phyloP scores from a whole-genome alignment of 805 yeast species.

The Cyberlindnera galapagoensis region DNA sequence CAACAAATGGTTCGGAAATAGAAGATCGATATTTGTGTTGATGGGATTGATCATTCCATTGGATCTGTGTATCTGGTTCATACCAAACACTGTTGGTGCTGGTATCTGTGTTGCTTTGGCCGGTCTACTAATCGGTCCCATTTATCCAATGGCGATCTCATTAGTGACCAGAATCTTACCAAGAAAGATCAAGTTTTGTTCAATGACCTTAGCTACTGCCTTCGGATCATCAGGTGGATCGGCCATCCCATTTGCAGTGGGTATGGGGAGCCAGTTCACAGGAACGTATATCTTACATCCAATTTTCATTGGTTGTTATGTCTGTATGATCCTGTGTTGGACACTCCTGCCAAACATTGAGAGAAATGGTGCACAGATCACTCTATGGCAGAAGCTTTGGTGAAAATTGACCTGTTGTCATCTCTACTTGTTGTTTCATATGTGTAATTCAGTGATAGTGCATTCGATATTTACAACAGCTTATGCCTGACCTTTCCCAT shows the following conservation, averaged over 20 bases:
- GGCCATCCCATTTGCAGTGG: constrained; percentile 45
- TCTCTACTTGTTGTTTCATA: constrained; percentile 2
- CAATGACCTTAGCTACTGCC: constrained; percentile 45
- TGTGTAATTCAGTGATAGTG: too few relatives aligned
- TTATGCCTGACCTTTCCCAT: too few relatives aligned
- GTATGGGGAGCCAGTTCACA: constrained; percentile 36
- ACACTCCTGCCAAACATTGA: constrained; percentile 38
- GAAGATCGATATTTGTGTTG: constrained; percentile 35
- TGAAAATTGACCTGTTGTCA: constrained; percentile 2
- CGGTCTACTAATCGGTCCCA: constrained; percentile 53
- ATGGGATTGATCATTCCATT: constrained; percentile 30
- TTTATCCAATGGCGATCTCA: constrained; percentile 43
- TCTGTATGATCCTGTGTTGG: constrained; percentile 33
- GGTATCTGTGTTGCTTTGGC: constrained; percentile 39
- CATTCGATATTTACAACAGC: too few relatives aligned
- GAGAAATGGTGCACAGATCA: constrained; percentile 17
- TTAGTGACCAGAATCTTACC: constrained; percentile 40
- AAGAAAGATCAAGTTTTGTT: constrained; percentile 41
- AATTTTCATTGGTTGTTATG: constrained; percentile 32
- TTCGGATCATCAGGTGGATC: constrained; percentile 55
- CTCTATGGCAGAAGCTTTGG: constrained; percentile 19
- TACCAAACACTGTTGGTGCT: constrained; percentile 37
- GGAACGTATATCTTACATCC: constrained; percentile 48
- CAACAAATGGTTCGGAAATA: constrained; percentile 34
- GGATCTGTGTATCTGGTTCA: constrained; percentile 40